These are phyloP conservation scores for Taphrina betulina DNA, from an alignment of 1,139 yeast species.

Conservation along the genomic window DNA sequence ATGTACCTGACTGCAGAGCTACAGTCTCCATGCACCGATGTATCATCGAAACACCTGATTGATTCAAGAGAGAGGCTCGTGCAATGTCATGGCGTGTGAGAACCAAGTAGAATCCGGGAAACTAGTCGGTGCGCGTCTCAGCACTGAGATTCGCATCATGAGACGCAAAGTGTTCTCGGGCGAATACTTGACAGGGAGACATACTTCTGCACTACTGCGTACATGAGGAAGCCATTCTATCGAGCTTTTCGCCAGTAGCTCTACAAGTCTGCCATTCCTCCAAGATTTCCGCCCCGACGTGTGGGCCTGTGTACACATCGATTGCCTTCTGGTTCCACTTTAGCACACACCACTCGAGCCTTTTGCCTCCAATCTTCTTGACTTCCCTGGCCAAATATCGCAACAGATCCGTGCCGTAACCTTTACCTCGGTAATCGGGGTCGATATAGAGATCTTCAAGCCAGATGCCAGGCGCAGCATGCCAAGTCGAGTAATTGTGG, in stretches of 20 bases:
- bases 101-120: too few species aligned
- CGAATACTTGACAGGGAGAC: too few species aligned
- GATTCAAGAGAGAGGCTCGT: too few species aligned
- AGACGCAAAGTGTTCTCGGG: too few species aligned
- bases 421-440: constrained; percentile 36
- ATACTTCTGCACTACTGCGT: too few species aligned
- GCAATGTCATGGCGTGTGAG: too few species aligned
- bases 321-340: constrained; percentile 39
- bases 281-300: constrained; percentile 37
- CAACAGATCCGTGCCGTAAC: constrained; percentile 37
- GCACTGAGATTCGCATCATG: too few species aligned
- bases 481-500: constrained; percentile 39
- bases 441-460: constrained; percentile 39
- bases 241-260: constrained; percentile 37
- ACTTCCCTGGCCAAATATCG: constrained; percentile 37
- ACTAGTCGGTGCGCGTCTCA: too few species aligned
- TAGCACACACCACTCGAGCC: constrained; percentile 39
- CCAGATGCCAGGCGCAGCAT: constrained; percentile 38
- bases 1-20: too few species aligned
- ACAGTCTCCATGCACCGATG: too few species aligned
- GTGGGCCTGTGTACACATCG: constrained; percentile 35
- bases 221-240: constrained; percentile 32
- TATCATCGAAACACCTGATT: too few species aligned
- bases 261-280: constrained; percentile 39
- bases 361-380: constrained; percentile 37